Percentiles rank a stretch among this genome's conserved stretches.
Evolutionary conservation across 2,329 filamentous ascomycete genomes (phyloP).

Genomic region (Fusarium decemcellulare): DNA sequence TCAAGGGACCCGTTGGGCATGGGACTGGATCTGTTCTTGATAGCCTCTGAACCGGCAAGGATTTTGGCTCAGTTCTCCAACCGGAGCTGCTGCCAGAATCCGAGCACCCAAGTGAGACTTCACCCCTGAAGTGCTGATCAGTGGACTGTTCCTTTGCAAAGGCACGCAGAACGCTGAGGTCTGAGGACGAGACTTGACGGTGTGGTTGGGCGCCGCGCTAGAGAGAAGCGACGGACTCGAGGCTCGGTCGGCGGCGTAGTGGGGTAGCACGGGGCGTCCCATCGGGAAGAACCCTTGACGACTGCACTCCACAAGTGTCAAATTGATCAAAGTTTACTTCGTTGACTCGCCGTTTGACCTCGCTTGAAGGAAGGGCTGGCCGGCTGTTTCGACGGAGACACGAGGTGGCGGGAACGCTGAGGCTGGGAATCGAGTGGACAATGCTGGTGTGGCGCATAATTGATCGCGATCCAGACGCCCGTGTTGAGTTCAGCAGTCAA

Average conservation of each 20-base stretch:
- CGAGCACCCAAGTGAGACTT: slow-evolving; percentile 13
- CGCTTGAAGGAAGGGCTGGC: neutral
- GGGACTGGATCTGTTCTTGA: slow-evolving; percentile 8
- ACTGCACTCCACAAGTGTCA: slow-evolving; percentile 45
- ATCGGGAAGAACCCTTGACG: slow-evolving; percentile 48
- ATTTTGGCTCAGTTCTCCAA: slow-evolving; percentile 16
- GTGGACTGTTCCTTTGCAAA: slow-evolving; percentile 10
- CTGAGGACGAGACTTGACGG: slow-evolving; percentile 27
- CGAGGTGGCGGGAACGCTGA: slow-evolving; percentile 32
- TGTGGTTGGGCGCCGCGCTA: slow-evolving; percentile 32
- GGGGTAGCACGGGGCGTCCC: slow-evolving; percentile 44
- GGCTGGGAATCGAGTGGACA: slow-evolving; percentile 23
- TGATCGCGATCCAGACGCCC: slow-evolving; percentile 15
- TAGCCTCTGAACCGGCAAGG: slow-evolving; percentile 6
- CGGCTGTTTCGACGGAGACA: slow-evolving; percentile 1
- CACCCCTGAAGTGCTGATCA: slow-evolving; percentile 29
- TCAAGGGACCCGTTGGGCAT: slow-evolving; percentile 29
- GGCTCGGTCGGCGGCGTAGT: slow-evolving; percentile 27
- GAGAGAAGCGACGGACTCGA: slow-evolving; percentile 29
- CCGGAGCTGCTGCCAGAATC: slow-evolving; percentile 15
- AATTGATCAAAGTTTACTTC: slow-evolving; percentile 30
- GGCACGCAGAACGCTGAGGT: slow-evolving; percentile 5
- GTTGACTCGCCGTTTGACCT: slow-evolving; percentile 25
- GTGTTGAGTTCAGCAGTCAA: slow-evolving; percentile 7
- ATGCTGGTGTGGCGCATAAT: slow-evolving; percentile 29